Base-by-base conservation (phyloP, 1,139 yeast genomes). In the Geotrichum carabidarum region DNA sequence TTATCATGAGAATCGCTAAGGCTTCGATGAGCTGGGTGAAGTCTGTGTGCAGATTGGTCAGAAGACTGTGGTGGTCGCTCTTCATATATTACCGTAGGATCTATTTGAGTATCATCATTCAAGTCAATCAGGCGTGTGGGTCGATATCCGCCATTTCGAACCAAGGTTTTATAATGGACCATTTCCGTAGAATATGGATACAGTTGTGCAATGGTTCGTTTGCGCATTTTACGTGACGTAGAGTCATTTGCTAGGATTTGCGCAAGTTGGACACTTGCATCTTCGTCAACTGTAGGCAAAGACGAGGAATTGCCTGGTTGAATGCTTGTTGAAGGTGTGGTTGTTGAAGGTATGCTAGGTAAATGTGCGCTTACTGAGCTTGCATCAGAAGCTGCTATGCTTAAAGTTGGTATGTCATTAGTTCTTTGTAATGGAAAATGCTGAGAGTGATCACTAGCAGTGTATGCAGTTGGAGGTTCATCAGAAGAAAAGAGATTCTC, bases 161-260 rank as follows among this genome's bases (percentile, higher is more conserved):
- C 50, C 36, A 42, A 50, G 15, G 32, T 44, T 30, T 54, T 50
- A 41, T 54, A 54, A 12, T 37, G 30, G 8, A 53, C 53, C 35
- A 50, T 32, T 27, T 54, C 57, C n/a, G 30, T 50, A 6, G 57
- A 46, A 37, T 54, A 54, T 11, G 57, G 57, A 35, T 50, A 47
- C 8, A 54, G 41, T 38, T 54, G 57, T 4, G 54, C 51, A 17
- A 38, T 36, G 4, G 57, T 54, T n/a, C 57, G 43, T 31, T 50
- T 50, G 6, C 57, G 50, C 51, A 54, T 41, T 22, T 44, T 27
- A 3, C 56, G 45, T 12, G 30, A n/a, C 12, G 35, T 17, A 11
- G 49, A 30, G 2, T 34, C 40, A 11, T 27, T 12, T 32, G 31
- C 30, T 1, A 40, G 40, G 12, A 32, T 8, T 41, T 52, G 38